phyloP scores from a whole-genome alignment of 2,329 filamentous ascomycete genomes.

The Escovopsis sp. region DNA sequence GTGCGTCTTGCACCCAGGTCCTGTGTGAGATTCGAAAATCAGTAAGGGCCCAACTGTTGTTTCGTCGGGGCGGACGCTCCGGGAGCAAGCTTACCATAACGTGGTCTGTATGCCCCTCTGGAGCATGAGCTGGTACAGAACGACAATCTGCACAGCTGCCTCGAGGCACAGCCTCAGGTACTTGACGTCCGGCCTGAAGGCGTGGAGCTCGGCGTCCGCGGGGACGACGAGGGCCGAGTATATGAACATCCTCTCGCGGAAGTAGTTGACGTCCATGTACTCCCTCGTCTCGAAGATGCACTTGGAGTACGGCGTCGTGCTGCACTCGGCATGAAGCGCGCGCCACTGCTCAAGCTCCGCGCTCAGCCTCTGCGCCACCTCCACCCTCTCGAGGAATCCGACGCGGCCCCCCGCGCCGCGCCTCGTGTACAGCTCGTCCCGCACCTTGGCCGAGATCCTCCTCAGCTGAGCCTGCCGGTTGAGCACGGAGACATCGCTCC shows the following conservation, averaged over 20 bases:
- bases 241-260: slow-evolving; percentile 4
- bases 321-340: background rate
- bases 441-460: slow-evolving; percentile 1
- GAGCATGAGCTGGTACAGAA: slow-evolving; percentile 3
- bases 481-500: slow-evolving; percentile 1
- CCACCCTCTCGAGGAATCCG: background rate
- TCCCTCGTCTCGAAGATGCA: slow-evolving; percentile 4
- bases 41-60: too few species aligned
- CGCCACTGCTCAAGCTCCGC: slow-evolving; percentile 1
- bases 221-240: slow-evolving; percentile 3
- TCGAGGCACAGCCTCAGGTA: slow-evolving; percentile 4
- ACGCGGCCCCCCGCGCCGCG: background rate
- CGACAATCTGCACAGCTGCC: slow-evolving; percentile 2
- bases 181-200: slow-evolving; percentile 1
- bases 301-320: background rate
- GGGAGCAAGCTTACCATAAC: slow-evolving; percentile 1
- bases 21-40: background rate
- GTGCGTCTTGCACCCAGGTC: slow-evolving; percentile 4
- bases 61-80: background rate
- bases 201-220: slow-evolving; percentile 1
- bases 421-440: background rate
- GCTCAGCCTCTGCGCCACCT: background rate
- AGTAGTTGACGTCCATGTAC: slow-evolving; percentile 4
- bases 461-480: slow-evolving; percentile 1
- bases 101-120: slow-evolving; percentile 2